These are phyloP conservation scores for Corylus heterophylla DNA, from an alignment of 306 rosid genomes.

Conservation along the genomic window DNA sequence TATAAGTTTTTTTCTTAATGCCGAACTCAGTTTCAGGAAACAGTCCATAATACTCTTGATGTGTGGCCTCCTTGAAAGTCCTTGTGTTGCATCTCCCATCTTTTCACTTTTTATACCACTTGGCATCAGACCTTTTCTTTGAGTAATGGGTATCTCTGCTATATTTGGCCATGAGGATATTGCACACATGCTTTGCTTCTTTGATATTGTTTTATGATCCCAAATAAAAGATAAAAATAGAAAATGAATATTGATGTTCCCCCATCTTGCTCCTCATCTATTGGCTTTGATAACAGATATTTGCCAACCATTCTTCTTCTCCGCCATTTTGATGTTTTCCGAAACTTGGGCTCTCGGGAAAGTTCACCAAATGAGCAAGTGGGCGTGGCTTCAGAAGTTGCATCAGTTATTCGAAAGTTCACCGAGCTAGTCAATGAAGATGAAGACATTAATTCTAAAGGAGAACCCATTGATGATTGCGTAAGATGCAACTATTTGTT, in stretches of 20 bases:
- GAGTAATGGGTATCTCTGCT: conserved; percentile 7
- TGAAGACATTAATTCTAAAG: conserved; percentile 40
- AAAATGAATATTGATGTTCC: conserved; percentile 1
- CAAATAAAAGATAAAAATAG: background rate
- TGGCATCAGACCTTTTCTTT: conserved; percentile 11
- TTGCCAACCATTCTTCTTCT: conserved; percentile 87
- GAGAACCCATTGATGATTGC: conserved; percentile 47
- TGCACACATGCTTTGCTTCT: background rate
- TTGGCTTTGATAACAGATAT: conserved; percentile 59
- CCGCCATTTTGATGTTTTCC: conserved; percentile 88
- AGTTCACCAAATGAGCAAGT: conserved; percentile 66
- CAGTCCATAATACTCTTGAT: background rate
- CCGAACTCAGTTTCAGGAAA: background rate
- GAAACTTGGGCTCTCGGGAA: conserved; percentile 58
- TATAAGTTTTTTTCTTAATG: background rate
- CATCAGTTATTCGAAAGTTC: conserved; percentile 76
- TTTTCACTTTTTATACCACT: background rate
- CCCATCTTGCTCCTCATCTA: conserved; percentile 24
- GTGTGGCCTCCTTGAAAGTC: background rate
- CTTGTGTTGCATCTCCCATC: background rate
- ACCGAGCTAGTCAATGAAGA: conserved; percentile 70
- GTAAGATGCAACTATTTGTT: conserved; percentile 55
- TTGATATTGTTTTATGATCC: background rate
- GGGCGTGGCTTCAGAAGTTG: conserved; percentile 73
- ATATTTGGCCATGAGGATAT: background rate